Base-by-base conservation (phyloP, 139 green algal species). In the Micromonas pusilla region DNA sequence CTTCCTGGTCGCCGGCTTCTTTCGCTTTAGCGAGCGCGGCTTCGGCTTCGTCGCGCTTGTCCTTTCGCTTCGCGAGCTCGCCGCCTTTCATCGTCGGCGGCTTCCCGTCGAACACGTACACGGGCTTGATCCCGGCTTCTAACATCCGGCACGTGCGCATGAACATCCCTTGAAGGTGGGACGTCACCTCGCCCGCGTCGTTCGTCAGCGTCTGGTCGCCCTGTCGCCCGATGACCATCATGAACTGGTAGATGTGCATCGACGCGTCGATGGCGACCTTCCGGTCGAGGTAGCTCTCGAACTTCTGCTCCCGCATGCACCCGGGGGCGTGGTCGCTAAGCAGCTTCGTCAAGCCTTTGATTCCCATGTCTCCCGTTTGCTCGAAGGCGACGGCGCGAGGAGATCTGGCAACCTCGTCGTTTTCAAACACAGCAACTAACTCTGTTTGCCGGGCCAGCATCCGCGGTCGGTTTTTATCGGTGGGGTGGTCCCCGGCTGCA, bases 201-300 rank as follows among this genome's bases (percentile, higher is more conserved):
- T 92, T 94, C 1, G 92, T 97, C 2, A 99, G 86, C 76, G 90
- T 78, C 76, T 97, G 87, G 26, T 93, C 91, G 0, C 93, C 93
- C 45, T 52, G 60, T 0, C 91, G 81, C 1, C 91, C 91, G 26
- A 96, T 88, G 16, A 94, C 88, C 13, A 93, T 88, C 90, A 99
- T 85, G 83, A 97, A 98, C 75, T 97, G 91, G 80, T 99, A 99
- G 38, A 99, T 98, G 85, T 97, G 92, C 94, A 97, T 97, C 53
- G 88, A 96, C 4, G 96, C 96, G 79, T 99, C 95, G 25, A 99
- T 89, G 3, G 94, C 96, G 70, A 99, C 91, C 75, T 95, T 96
- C 2, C 96, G 82, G 1, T 94, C 96, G 82, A 99, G 97, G 79
- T 97, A 97, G 60, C 88, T 91, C n/a, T 97, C 91, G 66, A 99